These are phyloP conservation scores for Nidularia pulvinata DNA, from an alignment of 768 basidiomycete genomes.

Conservation along the genomic window DNA sequence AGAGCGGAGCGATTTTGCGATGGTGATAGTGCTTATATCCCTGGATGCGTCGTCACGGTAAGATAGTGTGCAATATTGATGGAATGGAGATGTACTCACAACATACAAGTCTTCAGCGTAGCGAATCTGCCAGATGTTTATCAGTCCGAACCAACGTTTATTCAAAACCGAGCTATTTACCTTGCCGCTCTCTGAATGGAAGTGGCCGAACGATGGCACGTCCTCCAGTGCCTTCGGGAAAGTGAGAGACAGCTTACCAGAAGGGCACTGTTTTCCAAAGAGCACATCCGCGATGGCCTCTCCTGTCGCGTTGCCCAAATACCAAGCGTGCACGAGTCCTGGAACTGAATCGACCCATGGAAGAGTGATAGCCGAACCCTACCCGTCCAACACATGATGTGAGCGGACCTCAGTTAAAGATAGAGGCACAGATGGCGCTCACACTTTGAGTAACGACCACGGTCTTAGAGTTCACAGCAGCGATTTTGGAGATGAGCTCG, in stretches of 20 bases:
- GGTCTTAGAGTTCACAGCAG: constrained; percentile 63
- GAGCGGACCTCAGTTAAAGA: background rate
- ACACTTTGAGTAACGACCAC: constrained; percentile 78
- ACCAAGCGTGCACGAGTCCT: constrained; percentile 81
- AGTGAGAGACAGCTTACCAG: constrained; percentile 73
- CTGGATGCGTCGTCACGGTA: constrained; percentile 13
- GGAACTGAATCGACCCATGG: constrained; percentile 75
- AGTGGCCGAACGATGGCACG: constrained; percentile 66
- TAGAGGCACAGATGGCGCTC: constrained; percentile 17
- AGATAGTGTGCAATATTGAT: background rate
- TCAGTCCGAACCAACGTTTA: background rate
- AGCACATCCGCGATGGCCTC: constrained; percentile 83
- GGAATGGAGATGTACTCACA: constrained; percentile 29
- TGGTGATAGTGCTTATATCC: constrained; percentile 81
- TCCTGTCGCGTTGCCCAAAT: constrained; percentile 82
- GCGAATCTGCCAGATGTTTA: constrained; percentile 29
- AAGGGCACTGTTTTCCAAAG: constrained; percentile 78
- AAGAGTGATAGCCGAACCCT: constrained; percentile 76
- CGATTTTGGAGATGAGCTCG: constrained; percentile 67
- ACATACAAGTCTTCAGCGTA: constrained; percentile 76
- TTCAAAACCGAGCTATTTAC: constrained; percentile 19
- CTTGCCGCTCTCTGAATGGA: constrained; percentile 69
- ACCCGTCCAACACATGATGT: background rate
- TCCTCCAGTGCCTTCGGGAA: constrained; percentile 79
- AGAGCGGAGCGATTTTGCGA: constrained; percentile 59